Conservation (phyloP, 768 basidiomycete genomes). For the Tricholoma hemisulphureum region DNA sequence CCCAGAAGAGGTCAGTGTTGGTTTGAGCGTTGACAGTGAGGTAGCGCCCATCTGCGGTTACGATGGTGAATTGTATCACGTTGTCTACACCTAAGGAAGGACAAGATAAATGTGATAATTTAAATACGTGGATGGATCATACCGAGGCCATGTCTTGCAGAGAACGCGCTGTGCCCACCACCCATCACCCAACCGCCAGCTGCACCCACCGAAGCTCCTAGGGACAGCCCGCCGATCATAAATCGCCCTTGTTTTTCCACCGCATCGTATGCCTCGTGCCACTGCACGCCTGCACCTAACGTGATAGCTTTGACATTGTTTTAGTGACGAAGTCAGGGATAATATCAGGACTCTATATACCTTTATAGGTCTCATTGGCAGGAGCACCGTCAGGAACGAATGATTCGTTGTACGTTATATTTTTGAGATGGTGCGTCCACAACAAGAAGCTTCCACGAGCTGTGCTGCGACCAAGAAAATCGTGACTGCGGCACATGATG, state of each 20-base stretch:
- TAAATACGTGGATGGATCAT: background rate
- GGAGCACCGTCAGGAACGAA: slow-evolving; percentile 35
- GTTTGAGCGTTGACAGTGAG: slow-evolving; percentile 36
- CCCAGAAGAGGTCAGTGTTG: slow-evolving; percentile 47
- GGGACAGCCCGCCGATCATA: slow-evolving; percentile 38
- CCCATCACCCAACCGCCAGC: slow-evolving; percentile 44
- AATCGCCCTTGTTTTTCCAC: slow-evolving; percentile 28
- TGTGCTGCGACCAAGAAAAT: slow-evolving; percentile 44
- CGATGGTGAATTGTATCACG: slow-evolving; percentile 38
- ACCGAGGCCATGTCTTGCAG: slow-evolving; percentile 37
- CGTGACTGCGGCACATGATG: slow-evolving; percentile 34
- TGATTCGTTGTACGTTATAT: slow-evolving; percentile 28
- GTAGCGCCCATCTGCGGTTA: slow-evolving; percentile 36
- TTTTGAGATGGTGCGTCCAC: slow-evolving; percentile 39
- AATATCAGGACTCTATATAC: background rate
- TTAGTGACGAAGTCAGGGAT: background rate
- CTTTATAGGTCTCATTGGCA: slow-evolving; percentile 12
- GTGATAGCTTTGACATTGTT: slow-evolving; percentile 19
- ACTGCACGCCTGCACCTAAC: slow-evolving; percentile 36
- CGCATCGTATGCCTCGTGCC: slow-evolving; percentile 35
- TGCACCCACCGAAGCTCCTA: slow-evolving; percentile 39
- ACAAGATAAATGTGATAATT: background rate
- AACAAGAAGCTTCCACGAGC: slow-evolving; percentile 39
- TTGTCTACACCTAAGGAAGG: slow-evolving; percentile 20
- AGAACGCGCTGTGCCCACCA: slow-evolving; percentile 38